phyloP scores from a whole-genome alignment of 805 yeast species.

The Hyphopichia homilentoma region DNA sequence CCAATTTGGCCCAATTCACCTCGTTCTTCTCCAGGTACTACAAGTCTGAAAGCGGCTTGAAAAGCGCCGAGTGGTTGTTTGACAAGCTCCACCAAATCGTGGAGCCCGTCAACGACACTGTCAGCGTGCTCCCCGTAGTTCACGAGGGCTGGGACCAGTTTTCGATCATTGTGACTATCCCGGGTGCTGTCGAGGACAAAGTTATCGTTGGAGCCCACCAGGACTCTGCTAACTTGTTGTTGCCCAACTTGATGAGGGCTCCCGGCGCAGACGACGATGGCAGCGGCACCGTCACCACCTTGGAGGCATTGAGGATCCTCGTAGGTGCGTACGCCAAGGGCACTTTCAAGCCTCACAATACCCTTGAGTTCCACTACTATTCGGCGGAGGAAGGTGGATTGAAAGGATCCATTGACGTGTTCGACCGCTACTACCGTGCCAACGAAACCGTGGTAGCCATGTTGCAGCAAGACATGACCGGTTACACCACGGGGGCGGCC shows the following conservation, averaged over 20 bases:
- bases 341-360: constrained; percentile 56
- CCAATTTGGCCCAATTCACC: constrained; percentile 57
- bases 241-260: constrained; percentile 66
- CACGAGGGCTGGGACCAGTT: constrained; percentile 78
- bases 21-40: constrained; percentile 76
- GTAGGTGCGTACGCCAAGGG: constrained; percentile 29
- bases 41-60: constrained; percentile 64
- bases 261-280: constrained; percentile 98
- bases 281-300: constrained; percentile 74
- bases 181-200: constrained; percentile 45
- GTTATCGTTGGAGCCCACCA: constrained; percentile 88
- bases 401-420: constrained; percentile 80
- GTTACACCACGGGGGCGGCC: constrained; percentile 54
- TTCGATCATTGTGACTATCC: constrained; percentile 64
- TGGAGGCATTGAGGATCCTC: constrained; percentile 71
- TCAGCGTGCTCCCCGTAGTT: constrained; percentile 44
- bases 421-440: constrained; percentile 46
- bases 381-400: constrained; percentile 94
- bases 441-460: constrained; percentile 65
- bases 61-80: constrained; percentile 69
- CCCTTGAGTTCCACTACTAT: constrained; percentile 90
- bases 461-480: constrained; percentile 96
- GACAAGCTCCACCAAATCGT: constrained; percentile 43
- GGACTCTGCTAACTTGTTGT: constrained; percentile 72
- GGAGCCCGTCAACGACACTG: constrained; percentile 18